phyloP scores from a whole-genome alignment of 768 basidiomycete species.

The Rubroboletus pulcherrimus region DNA sequence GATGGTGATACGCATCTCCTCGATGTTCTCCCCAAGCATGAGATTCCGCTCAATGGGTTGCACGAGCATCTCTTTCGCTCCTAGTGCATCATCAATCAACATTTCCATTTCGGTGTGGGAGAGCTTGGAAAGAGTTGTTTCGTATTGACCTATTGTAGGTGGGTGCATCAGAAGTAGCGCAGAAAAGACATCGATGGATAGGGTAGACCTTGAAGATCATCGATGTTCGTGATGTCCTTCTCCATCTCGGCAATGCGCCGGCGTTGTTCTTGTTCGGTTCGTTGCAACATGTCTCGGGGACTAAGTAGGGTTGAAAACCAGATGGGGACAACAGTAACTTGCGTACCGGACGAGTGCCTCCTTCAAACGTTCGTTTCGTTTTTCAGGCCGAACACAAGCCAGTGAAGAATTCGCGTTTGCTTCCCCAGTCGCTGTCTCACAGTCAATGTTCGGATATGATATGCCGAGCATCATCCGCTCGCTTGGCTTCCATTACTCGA shows the following conservation, averaged over 20 bases:
- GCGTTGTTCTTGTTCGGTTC: slow-evolving; percentile 83
- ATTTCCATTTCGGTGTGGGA: slow-evolving; percentile 88
- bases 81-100: slow-evolving; percentile 94
- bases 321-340: not conserved
- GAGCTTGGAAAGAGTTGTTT: slow-evolving; percentile 73
- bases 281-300: slow-evolving; percentile 82
- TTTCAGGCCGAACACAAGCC: slow-evolving; percentile 87
- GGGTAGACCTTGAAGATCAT: slow-evolving; percentile 71
- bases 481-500: slow-evolving; percentile 81
- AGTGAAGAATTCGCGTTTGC: slow-evolving; percentile 52
- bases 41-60: slow-evolving; percentile 93
- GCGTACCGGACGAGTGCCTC: slow-evolving; percentile 83
- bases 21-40: slow-evolving; percentile 96
- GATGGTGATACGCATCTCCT: slow-evolving; percentile 94
- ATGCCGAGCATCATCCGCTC: slow-evolving; percentile 84
- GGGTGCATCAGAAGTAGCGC: slow-evolving; percentile 3
- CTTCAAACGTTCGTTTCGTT: slow-evolving; percentile 92
- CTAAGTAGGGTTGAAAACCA: slow-evolving; percentile 35
- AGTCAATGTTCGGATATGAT: slow-evolving; percentile 49
- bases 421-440: slow-evolving; percentile 21
- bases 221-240: slow-evolving; percentile 73
- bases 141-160: slow-evolving; percentile 60
- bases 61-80: slow-evolving; percentile 94
- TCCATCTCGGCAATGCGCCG: slow-evolving; percentile 83
- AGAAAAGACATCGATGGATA: not conserved